Percentiles rank a stretch among this genome's conserved stretches.
Conservation (phyloP, 306 rosid genomes). For the Astragalus membranaceus region DNA sequence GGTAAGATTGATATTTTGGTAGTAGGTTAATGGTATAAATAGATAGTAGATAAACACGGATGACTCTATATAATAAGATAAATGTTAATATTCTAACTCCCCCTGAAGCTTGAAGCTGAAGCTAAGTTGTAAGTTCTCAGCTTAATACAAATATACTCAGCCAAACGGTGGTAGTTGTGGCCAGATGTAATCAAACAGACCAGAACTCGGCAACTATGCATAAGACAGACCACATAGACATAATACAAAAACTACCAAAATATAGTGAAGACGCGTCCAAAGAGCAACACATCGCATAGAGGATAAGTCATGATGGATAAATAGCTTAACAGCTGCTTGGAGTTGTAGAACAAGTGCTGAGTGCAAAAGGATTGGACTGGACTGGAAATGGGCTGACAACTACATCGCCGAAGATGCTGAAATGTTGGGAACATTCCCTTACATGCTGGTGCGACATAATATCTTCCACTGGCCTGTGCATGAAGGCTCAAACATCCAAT, state of each 20-base stretch:
- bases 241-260: background rate
- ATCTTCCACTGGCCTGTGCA: background rate
- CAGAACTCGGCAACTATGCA: background rate
- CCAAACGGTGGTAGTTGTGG: background rate
- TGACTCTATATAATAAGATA: background rate
- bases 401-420: background rate
- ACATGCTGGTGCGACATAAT: background rate
- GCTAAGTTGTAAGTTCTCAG: background rate
- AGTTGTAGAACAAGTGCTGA: background rate
- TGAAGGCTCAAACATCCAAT: background rate
- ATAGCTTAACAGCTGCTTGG: background rate
- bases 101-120: no score
- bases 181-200: background rate
- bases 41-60: background rate
- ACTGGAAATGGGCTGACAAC: background rate
- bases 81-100: background rate
- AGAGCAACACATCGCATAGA: background rate
- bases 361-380: background rate
- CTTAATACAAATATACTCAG: background rate
- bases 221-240: background rate
- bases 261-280: background rate
- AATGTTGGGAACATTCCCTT: background rate
- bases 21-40: no score
- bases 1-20: no score
- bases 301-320: background rate